phyloP scores from a whole-genome alignment of 768 basidiomycete genomes.

The Amanita polypyramis region DNA sequence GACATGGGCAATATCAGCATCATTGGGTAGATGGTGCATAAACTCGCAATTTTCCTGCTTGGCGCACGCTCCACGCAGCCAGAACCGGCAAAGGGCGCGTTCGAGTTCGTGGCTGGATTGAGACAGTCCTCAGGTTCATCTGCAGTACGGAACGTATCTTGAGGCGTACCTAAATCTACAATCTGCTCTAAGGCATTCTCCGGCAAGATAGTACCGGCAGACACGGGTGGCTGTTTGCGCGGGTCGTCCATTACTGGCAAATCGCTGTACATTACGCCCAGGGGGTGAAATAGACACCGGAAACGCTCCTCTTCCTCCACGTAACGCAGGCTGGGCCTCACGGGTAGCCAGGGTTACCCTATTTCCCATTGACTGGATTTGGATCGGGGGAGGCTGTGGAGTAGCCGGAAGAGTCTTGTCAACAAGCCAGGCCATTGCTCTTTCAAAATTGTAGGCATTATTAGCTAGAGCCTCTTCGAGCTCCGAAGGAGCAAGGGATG shows the following conservation, averaged over 20 bases:
- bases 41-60: conserved; percentile 97
- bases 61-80: conserved; percentile 94
- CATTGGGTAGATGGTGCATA: conserved; percentile 81
- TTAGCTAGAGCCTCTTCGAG: conserved; percentile 85
- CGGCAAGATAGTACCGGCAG: conserved; percentile 93
- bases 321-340: conserved; percentile 27
- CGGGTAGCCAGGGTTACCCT: conserved; percentile 57
- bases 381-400: conserved; percentile 33
- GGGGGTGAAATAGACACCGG: conserved; percentile 17
- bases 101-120: conserved; percentile 80
- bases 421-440: conserved; percentile 89
- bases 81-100: conserved; percentile 91
- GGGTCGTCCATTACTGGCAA: conserved; percentile 42
- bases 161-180: conserved; percentile 86
- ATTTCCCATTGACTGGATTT: conserved; percentile 56
- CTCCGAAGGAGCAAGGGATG: conserved; percentile 80
- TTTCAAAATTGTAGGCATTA: conserved; percentile 92
- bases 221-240: conserved; percentile 63
- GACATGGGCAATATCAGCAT: conserved; percentile 68
- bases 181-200: conserved; percentile 92
- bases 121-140: conserved; percentile 6
- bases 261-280: conserved; percentile 26
- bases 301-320: conserved; percentile 31
- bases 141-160: conserved; percentile 1
- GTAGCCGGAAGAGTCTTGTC: conserved; percentile 51